Base-by-base conservation (phyloP, 2,329 filamentous ascomycete genomes). In the Didymella segeticola region DNA sequence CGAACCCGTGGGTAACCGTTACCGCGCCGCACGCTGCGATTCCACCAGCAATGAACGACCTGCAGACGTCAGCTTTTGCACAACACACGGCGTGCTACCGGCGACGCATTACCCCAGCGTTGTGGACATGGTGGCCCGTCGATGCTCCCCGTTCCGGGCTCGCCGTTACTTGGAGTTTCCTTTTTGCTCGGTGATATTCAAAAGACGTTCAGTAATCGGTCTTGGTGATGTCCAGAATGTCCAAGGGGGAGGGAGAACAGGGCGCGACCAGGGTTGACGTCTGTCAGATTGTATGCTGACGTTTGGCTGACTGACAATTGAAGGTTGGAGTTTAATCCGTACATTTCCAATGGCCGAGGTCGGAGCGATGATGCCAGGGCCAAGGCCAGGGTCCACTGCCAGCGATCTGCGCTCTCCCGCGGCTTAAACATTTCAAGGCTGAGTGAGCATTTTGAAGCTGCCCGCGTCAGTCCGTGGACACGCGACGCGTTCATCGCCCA, bases 11-110 rank as follows among this genome's bases (percentile, higher is more conserved):
- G 43, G 95, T 98, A 62, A 96, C 93, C 33, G 93, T 98, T 53
- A 99, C 95, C 62, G 95, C 95, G 72, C 95, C 95, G 79, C 93
- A 98, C 62, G 95, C 95, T 72, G 95, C 95, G 72, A 99, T 90
- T 73, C 95, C 95, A 74, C 95, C 95, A 52, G 95, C 93, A 69
- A 98, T 86, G 81, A 99, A 99, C 58, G 92, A 91, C 64, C 93
- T 86, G 46, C 6, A 17, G 3, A n/a, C 6, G 23, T 30, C 22
- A 39, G 51, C 59, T 29, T 58, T 45, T 34, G 33, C 3, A 9
- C 5, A 25, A 9, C 10, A 4, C 2, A 6, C 14, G n/a, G 14
- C 0, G 25, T 5, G 15, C 19, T 12, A 4, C 12, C 3, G 14
- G 20, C 25, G 37, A 56, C 29, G 45, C 69, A 39, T 73, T 73